Percentiles rank a stretch among this genome's conserved stretches.
Evolutionary conservation across 129 eudicot genomes (phyloP).

Genomic region (Flaveria trinervia): DNA sequence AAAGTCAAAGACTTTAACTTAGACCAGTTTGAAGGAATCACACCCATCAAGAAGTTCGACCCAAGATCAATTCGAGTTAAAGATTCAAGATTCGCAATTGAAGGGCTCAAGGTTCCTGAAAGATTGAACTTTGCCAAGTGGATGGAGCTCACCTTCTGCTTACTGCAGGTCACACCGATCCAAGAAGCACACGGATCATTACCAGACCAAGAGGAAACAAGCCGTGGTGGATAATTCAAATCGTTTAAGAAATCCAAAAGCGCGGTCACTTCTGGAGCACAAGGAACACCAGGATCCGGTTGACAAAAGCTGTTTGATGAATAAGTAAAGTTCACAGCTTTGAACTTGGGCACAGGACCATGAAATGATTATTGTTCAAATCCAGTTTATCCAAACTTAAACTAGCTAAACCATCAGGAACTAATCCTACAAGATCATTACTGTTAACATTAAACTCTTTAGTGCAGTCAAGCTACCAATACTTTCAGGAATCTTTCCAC

Average conservation of each 20-base stretch:
- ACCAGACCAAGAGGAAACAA: constrained; percentile 58
- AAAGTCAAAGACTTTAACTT: constrained; percentile 44
- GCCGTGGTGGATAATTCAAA: constrained; percentile 44
- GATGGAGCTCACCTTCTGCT: constrained; percentile 34
- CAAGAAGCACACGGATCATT: constrained; percentile 63
- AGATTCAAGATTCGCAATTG: constrained; percentile 47
- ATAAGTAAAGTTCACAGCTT: constrained; percentile 45
- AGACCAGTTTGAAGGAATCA: constrained; percentile 47
- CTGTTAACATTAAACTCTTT: constrained; percentile 50
- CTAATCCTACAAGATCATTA: constrained; percentile 57
- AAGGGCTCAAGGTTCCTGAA: constrained; percentile 63
- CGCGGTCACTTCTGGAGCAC: constrained; percentile 50
- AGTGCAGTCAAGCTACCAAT: constrained; percentile 43
- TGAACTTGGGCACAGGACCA: constrained; percentile 68
- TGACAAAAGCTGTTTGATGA: constrained; percentile 52
- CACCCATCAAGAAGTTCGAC: constrained; percentile 50
- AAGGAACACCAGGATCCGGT: constrained; percentile 50
- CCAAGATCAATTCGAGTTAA: constrained; percentile 53
- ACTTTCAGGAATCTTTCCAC: constrained; percentile 55
- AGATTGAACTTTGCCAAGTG: constrained; percentile 50
- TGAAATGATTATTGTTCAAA: constrained; percentile 61
- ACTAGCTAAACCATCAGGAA: constrained; percentile 57
- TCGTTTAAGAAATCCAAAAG: constrained; percentile 53
- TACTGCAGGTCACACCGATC: constrained; percentile 51
- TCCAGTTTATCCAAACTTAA: constrained; percentile 37